Percentiles rank a stretch among this genome's conserved stretches.
Evolutionary conservation across 2,329 filamentous ascomycete species (phyloP).

Genomic region (Chaetothyriales sp.): DNA sequence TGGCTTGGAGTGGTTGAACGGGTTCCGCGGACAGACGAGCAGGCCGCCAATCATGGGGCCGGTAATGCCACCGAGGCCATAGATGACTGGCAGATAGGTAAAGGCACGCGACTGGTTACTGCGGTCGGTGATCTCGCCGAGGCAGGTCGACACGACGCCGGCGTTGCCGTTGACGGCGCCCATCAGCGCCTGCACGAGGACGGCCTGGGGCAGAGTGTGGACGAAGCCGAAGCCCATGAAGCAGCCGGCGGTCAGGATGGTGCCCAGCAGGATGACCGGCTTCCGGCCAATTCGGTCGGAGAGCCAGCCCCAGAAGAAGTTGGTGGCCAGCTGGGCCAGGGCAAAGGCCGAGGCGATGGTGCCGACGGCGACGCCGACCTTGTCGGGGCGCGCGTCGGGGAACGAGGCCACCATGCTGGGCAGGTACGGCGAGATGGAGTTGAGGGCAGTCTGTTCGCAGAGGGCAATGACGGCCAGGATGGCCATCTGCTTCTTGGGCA

Average conservation of each 20-base stretch:
- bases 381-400: slow-evolving; percentile 55
- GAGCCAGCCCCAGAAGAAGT: slow-evolving; percentile 80
- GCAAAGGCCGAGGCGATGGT: slow-evolving; percentile 84
- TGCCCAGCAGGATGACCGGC: slow-evolving; percentile 69
- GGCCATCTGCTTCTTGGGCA: slow-evolving; percentile 70
- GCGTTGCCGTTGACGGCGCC: slow-evolving; percentile 91
- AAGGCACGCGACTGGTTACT: slow-evolving; percentile 91
- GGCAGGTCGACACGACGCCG: slow-evolving; percentile 79
- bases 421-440: slow-evolving; percentile 90
- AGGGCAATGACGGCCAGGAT: slow-evolving; percentile 79
- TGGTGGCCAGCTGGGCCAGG: slow-evolving; percentile 79
- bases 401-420: slow-evolving; percentile 84
- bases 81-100: slow-evolving; percentile 89
- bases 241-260: slow-evolving; percentile 64
- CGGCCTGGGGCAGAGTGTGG: slow-evolving; percentile 64
- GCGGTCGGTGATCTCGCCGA: slow-evolving; percentile 89
- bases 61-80: slow-evolving; percentile 84
- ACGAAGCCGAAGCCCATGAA: slow-evolving; percentile 84
- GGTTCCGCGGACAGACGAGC: slow-evolving; percentile 52
- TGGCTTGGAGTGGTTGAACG: slow-evolving; percentile 36
- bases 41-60: slow-evolving; percentile 84
- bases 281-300: slow-evolving; percentile 70
- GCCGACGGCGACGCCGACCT: slow-evolving; percentile 79
- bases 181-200: slow-evolving; percentile 79
- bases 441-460: slow-evolving; percentile 89